phyloP scores from a whole-genome alignment of 83 land plant genomes.

The Diphasiastrum complanatum region DNA sequence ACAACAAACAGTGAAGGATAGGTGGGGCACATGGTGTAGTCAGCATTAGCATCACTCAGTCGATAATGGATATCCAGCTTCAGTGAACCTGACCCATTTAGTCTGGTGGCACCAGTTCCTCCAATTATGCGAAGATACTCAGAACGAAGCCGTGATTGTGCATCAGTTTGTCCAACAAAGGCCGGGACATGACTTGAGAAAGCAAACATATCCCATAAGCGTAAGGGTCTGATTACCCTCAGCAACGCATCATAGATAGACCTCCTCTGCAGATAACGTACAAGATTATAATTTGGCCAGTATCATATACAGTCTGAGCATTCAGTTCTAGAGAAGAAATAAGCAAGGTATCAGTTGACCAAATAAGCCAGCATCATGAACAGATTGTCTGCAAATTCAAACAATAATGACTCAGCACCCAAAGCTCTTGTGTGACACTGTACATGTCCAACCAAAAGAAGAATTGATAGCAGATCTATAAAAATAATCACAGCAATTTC shows the following conservation, averaged over 20 bases:
- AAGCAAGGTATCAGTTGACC: too few relatives aligned
- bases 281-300: too few relatives aligned
- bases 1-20: constrained; percentile 79
- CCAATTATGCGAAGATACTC: constrained; percentile 76
- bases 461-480: too few relatives aligned
- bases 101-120: constrained; percentile 23
- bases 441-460: too few relatives aligned
- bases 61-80: constrained; percentile 62
- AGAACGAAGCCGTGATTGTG: constrained; percentile 55
- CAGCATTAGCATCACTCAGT: constrained; percentile 57
- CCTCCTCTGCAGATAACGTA: constrained; percentile 67
- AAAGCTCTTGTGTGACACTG: too few relatives aligned
- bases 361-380: too few relatives aligned
- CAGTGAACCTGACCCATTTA: constrained; percentile 19
- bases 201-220: constrained; percentile 76
- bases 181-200: constrained; percentile 48
- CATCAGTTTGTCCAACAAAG: constrained; percentile 35
- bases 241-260: constrained; percentile 53
- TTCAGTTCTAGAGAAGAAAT: too few relatives aligned
- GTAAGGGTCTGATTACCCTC: constrained; percentile 54
- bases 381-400: too few relatives aligned
- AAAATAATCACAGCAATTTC: too few relatives aligned
- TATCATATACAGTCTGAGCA: too few relatives aligned
- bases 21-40: constrained; percentile 64
- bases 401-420: too few relatives aligned